These are phyloP conservation scores for Taphrina pruni DNA, from an alignment of 1,139 yeast species.

Conservation along the genomic window DNA sequence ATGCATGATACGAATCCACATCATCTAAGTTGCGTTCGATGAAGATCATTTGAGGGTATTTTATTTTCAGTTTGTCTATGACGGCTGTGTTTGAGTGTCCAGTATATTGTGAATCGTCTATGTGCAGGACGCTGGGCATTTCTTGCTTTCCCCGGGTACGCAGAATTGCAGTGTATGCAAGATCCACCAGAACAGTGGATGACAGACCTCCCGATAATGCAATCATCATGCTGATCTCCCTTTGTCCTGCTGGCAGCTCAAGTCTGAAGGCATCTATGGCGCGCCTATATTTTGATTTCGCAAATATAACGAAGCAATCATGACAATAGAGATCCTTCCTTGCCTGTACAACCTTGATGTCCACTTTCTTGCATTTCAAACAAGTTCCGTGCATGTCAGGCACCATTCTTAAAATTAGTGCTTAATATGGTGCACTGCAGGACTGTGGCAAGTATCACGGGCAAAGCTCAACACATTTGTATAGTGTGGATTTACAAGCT, in stretches of 20 bases:
- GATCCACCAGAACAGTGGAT: slow-evolving; percentile 32
- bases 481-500: too few relatives aligned
- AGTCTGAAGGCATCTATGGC: slow-evolving; percentile 35
- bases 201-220: slow-evolving; percentile 37
- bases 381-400: slow-evolving; percentile 19
- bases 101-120: slow-evolving; percentile 9
- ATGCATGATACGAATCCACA: slow-evolving; percentile 3
- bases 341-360: slow-evolving; percentile 13
- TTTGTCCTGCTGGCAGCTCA: slow-evolving; percentile 5
- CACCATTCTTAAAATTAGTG: neutral
- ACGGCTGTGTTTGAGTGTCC: neutral
- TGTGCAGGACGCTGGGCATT: slow-evolving; percentile 29
- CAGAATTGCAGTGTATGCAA: slow-evolving; percentile 26
- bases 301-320: slow-evolving; percentile 31
- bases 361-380: slow-evolving; percentile 28
- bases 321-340: slow-evolving; percentile 35
- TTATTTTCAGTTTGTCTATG: slow-evolving; percentile 10
- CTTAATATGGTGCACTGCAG: too few relatives aligned
- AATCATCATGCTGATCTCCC: slow-evolving; percentile 9
- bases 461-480: too few relatives aligned
- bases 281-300: slow-evolving; percentile 30
- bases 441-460: too few relatives aligned
- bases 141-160: slow-evolving; percentile 31
- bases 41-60: slow-evolving; percentile 20
- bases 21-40: slow-evolving; percentile 10